Base-by-base conservation (phyloP, 1,284 basidiomycete species). In the Boletellus sp. region DNA sequence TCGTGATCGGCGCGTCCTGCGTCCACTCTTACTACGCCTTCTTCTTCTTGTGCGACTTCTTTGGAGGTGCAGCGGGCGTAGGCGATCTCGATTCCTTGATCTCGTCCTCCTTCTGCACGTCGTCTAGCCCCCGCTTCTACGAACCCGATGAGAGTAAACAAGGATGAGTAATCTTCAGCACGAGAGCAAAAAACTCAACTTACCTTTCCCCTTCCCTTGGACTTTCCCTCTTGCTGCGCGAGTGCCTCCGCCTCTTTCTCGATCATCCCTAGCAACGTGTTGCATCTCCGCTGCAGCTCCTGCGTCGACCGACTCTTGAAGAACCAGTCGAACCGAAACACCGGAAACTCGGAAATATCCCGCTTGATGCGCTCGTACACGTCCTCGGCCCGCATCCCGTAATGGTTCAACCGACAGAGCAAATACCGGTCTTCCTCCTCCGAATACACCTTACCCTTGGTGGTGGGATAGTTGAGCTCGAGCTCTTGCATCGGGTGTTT, bases 271-370 rank as follows among this genome's bases (percentile, higher is more conserved):
- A 98, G 66, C 37, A 99, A 69, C 8, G 96, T 98, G 60, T 89
- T 90, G 61, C 94, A 97, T 50, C 97, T 75, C 60, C 96, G 77
- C 60, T 89, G 85, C 55, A 99, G 75, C 74, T 99, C 97, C 63
- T 92, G 86, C 11, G 93, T 87, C 22, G 91, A 94, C 48, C 97
- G 77, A 57, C 89, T 92, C 77, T 97, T 97, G 80, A 99, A 93
- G 77, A 98, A 99, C 95, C 95, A 98, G 67, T 98, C 94, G 62
- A 98, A 97, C 48, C 93, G 78, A 75, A 99, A 99, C n/a, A 94
- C 88, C 0, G 93, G 93, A 72, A 93, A 96, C 69, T 95, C 92
- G 37, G 87, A 88, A 54, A 99, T 93, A 71, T 99, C 96, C 71
- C 88, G 85, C 79, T 97, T 97, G 74, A 99, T 97, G 47, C 86